phyloP scores from a whole-genome alignment of 176 grass and related monocot genomes.

The Thalia dealbata region DNA sequence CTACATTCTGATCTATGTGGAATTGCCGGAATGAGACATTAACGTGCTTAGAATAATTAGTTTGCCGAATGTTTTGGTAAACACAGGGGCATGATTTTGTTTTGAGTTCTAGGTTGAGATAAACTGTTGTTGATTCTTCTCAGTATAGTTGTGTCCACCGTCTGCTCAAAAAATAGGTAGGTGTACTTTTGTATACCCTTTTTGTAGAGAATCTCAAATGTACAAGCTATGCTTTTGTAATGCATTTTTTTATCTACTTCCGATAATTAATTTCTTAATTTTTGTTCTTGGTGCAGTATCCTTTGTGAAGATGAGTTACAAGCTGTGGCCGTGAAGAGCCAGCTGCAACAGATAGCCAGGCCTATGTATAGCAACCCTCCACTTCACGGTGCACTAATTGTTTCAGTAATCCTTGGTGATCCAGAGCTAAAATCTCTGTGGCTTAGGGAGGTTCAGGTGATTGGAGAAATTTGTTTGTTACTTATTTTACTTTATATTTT shows the following conservation, averaged over 20 bases:
- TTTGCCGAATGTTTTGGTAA: too few species aligned
- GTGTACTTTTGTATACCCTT: background rate
- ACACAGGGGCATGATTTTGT: too few species aligned
- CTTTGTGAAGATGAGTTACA: conserved; percentile 91
- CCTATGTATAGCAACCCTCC: conserved; percentile 99
- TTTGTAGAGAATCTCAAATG: background rate
- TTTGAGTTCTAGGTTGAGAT: too few species aligned
- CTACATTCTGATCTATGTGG: too few species aligned
- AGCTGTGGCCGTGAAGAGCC: conserved; percentile 86
- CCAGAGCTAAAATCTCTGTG: conserved; percentile 82
- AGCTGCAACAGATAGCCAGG: conserved; percentile 84
- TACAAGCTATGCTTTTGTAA: background rate
- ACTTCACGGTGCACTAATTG: conserved; percentile 76
- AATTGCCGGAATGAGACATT: too few species aligned
- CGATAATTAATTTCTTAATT: background rate
- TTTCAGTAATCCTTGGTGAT: conserved; percentile 81
- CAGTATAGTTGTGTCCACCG: too few species aligned
- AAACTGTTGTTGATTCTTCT: too few species aligned
- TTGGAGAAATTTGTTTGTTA: background rate
- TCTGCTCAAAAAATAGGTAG: too few species aligned
- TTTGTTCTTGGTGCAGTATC: conserved; percentile 44
- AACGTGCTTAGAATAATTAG: too few species aligned
- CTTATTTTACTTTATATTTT: conserved; percentile 6
- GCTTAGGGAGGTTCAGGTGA: conserved; percentile 94
- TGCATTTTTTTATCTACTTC: background rate